These are phyloP conservation scores for Papiliotrema fonsecae DNA, from an alignment of 1,284 basidiomycete species.

Conservation along the genomic window DNA sequence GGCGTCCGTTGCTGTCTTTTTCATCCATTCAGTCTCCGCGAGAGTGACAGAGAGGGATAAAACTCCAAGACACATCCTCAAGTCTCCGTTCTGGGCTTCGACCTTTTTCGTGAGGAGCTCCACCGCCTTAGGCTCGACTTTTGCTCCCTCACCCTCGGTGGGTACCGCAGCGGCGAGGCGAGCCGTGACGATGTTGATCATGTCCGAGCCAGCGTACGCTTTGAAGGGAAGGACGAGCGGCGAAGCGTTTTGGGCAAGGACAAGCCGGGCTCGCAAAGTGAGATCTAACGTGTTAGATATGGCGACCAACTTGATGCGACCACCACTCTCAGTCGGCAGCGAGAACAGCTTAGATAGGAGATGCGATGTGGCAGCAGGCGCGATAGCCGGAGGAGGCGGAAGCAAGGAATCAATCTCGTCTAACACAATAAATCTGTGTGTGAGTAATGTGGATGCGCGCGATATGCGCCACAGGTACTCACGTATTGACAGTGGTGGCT, in stretches of 20 bases:
- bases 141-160: conserved; percentile 19
- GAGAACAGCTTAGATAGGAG: conserved; percentile 44
- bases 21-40: conserved; percentile 45
- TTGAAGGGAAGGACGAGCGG: conserved; percentile 44
- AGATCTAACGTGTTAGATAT: conserved; percentile 50
- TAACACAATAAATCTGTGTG: conserved; percentile 39
- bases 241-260: conserved; percentile 33
- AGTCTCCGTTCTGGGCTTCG: conserved; percentile 49
- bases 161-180: conserved; percentile 26
- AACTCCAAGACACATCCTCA: conserved; percentile 47
- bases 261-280: conserved; percentile 42
- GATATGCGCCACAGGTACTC: conserved; percentile 5
- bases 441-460: conserved; percentile 6
- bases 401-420: conserved; percentile 49
- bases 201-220: conserved; percentile 42
- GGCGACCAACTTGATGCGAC: conserved; percentile 43
- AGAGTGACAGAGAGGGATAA: conserved; percentile 40
- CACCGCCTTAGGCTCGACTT: conserved; percentile 43
- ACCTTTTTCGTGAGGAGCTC: conserved; percentile 46
- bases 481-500: conserved; percentile 17
- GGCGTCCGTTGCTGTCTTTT: conserved; percentile 19
- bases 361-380: conserved; percentile 36
- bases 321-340: conserved; percentile 29
- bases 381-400: conserved; percentile 32
- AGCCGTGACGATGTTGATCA: conserved; percentile 41